Conservation (phyloP, 208 protist species). For the Trypanosoma scelopori region DNA sequence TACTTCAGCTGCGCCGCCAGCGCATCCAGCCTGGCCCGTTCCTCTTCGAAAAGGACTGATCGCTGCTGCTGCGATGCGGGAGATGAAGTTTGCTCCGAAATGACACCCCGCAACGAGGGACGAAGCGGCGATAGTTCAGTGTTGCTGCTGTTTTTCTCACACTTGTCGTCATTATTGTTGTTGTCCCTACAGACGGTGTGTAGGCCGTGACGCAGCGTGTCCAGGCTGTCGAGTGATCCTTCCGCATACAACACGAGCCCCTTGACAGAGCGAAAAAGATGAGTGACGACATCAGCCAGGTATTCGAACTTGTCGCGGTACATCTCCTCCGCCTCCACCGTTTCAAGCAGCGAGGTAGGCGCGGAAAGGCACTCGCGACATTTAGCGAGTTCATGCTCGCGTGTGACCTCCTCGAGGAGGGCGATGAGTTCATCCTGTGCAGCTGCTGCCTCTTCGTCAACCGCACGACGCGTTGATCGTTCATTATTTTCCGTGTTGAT, state of each 20-base stretch:
- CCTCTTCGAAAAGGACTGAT: constrained; percentile 23
- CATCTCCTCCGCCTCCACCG: constrained; percentile 22
- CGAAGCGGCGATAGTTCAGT: not conserved
- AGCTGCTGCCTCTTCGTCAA: constrained; percentile 24
- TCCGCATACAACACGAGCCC: constrained; percentile 64
- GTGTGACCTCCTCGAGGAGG: constrained; percentile 62
- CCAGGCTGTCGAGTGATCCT: constrained; percentile 63
- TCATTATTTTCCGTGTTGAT: constrained; percentile 12
- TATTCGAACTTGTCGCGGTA: constrained; percentile 44
- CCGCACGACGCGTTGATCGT: not conserved
- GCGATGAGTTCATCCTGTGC: constrained; percentile 59
- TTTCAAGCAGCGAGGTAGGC: constrained; percentile 39
- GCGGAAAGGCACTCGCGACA: constrained; percentile 56
- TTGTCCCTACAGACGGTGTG: constrained; percentile 5
- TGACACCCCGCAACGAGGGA: not conserved
- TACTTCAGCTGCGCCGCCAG: constrained; percentile 29
- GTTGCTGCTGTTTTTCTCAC: not conserved
- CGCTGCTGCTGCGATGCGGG: constrained; percentile 29
- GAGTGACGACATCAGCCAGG: constrained; percentile 38
- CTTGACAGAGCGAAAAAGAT: constrained; percentile 57
- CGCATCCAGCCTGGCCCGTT: constrained; percentile 26
- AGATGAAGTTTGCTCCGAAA: not conserved
- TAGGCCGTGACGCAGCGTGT: constrained; percentile 56
- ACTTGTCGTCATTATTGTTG: not conserved
- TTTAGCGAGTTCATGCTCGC: constrained; percentile 73